phyloP scores from a whole-genome alignment of 768 basidiomycete genomes.

The Obba rivulosa region DNA sequence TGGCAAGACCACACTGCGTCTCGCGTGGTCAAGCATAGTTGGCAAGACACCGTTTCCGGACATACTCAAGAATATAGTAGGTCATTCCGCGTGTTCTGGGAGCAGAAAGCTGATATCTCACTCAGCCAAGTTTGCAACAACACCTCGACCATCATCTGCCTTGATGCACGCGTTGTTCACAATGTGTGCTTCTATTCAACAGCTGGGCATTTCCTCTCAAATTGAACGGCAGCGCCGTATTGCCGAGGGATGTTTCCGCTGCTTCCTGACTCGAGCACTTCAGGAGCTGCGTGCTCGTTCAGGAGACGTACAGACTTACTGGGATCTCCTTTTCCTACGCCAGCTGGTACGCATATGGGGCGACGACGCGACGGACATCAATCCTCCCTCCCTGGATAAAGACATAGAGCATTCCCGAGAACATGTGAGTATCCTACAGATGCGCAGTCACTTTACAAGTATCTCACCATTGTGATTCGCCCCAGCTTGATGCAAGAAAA shows the following conservation, averaged over 20 bases:
- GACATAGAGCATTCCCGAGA: not conserved
- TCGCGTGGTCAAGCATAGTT: constrained; percentile 7
- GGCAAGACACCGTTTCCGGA: not conserved
- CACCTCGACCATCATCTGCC: constrained; percentile 42
- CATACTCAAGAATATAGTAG: not conserved
- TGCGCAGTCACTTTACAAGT: not conserved
- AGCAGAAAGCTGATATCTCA: not conserved
- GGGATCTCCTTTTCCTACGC: constrained; percentile 17
- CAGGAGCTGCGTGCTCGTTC: not conserved
- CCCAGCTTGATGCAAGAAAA: not conserved
- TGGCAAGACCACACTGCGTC: constrained; percentile 48
- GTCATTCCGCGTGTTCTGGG: not conserved
- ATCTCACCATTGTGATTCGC: constrained; percentile 1
- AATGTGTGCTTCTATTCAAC: constrained; percentile 48
- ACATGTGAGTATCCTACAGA: constrained; percentile 3
- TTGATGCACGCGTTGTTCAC: constrained; percentile 51
- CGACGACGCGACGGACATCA: not conserved
- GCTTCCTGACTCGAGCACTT: constrained; percentile 2
- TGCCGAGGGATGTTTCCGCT: constrained; percentile 15
- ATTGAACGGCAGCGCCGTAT: constrained; percentile 7
- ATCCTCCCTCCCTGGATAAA: constrained; percentile 1
- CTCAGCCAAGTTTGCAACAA: constrained; percentile 1
- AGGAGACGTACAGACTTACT: not conserved
- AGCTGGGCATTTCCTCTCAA: constrained; percentile 45
- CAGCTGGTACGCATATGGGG: constrained; percentile 11